Conservation (phyloP, 305 asterid genomes). For the Vinca major region DNA sequence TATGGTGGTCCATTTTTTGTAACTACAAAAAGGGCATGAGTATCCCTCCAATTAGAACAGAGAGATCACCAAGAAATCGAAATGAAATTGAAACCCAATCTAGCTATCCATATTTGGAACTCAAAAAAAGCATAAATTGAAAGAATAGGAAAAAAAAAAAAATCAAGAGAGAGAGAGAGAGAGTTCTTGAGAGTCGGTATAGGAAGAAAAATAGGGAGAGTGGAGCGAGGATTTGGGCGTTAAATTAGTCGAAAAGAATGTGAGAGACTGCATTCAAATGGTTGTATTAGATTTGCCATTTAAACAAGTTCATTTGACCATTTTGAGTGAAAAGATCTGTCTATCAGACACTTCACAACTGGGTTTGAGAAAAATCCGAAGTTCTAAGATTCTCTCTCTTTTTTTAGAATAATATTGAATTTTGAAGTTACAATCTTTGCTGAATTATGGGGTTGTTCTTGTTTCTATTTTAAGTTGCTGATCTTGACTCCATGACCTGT, state of each 20-base stretch:
- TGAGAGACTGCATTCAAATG: slow-evolving; percentile 16
- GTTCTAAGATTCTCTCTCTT: slow-evolving; percentile 25
- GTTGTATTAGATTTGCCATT: slow-evolving; percentile 23
- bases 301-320: slow-evolving; percentile 2
- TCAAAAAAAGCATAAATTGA: slow-evolving; percentile 1
- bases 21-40: no score
- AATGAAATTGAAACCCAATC: background rate
- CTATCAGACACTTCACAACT: slow-evolving; percentile 40
- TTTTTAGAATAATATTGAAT: no score
- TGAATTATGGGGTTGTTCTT: slow-evolving; percentile 19
- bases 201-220: slow-evolving; percentile 20
- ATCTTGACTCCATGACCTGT: slow-evolving; percentile 42
- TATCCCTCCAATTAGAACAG: no score
- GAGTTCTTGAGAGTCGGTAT: slow-evolving; percentile 16
- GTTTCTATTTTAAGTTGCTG: slow-evolving; percentile 19
- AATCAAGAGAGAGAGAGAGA: slow-evolving; percentile 6
- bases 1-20: no score
- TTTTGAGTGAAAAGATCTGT: slow-evolving; percentile 38
- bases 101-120: slow-evolving; percentile 5
- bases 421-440: slow-evolving; percentile 24
- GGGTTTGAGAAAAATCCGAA: slow-evolving; percentile 48
- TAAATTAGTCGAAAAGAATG: slow-evolving; percentile 16
- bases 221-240: slow-evolving; percentile 30
- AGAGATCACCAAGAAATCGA: background rate
- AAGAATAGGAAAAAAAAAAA: slow-evolving; percentile 9